Percentiles rank a stretch among this genome's conserved stretches.
Conservation (phyloP, 192 early-diverging fungal genomes). For the Jimgerdemannia lactiflua region DNA sequence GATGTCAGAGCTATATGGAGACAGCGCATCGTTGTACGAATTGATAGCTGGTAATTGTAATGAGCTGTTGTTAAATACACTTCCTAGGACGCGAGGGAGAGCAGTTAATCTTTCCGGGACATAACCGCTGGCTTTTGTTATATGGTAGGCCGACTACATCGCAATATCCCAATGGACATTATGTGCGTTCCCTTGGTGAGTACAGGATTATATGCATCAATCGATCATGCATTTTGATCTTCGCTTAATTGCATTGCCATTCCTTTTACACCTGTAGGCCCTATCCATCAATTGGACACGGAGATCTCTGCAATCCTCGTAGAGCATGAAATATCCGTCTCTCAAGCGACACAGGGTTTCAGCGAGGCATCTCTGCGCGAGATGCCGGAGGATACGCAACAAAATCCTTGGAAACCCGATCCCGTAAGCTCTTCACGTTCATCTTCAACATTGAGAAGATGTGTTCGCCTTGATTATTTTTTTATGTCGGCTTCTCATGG, state of each 20-base stretch:
- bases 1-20: conserved; percentile 52
- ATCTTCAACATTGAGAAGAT: background rate
- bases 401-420: conserved; percentile 52
- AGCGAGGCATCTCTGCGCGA: conserved; percentile 59
- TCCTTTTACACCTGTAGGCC: conserved; percentile 28
- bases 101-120: background rate
- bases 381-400: conserved; percentile 56
- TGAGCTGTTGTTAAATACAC: background rate
- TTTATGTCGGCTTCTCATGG: background rate
- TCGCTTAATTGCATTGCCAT: background rate
- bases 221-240: background rate
- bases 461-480: background rate
- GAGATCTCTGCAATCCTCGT: conserved; percentile 77
- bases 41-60: conserved; percentile 57
- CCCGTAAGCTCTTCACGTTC: conserved; percentile 9
- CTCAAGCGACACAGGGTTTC: conserved; percentile 69
- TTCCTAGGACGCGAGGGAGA: background rate
- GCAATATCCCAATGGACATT: conserved; percentile 77
- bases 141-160: conserved; percentile 52
- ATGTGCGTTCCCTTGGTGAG: conserved; percentile 56
- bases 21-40: conserved; percentile 68
- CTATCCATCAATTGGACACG: conserved; percentile 61
- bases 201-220: background rate
- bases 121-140: background rate
- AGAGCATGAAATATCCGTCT: conserved; percentile 73